Percentiles rank a stretch among this genome's conserved stretches.
Conservation (phyloP, 2,329 filamentous ascomycete species). For the Pseudogymnoascus sp. region DNA sequence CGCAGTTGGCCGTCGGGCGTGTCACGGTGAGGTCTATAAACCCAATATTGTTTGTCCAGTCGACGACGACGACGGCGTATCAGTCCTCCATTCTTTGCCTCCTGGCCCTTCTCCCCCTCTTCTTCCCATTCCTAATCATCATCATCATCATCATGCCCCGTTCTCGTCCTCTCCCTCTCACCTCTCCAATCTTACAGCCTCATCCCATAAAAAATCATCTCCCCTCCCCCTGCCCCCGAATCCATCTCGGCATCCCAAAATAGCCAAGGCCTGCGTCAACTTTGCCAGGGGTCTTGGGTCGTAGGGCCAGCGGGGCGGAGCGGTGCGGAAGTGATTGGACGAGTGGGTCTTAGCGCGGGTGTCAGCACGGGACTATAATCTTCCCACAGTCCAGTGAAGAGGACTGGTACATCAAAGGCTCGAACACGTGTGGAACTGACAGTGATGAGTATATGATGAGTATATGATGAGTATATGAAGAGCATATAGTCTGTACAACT, state of each 20-base stretch:
- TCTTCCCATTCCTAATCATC: not conserved
- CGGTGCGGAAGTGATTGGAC: not conserved
- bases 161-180: not conserved
- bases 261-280: conserved; percentile 3
- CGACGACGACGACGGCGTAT: not conserved
- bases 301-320: not conserved
- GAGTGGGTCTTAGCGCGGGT: not conserved
- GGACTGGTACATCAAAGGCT: no score
- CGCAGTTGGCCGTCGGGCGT: not conserved
- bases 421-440: not conserved
- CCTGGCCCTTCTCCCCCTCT: not conserved
- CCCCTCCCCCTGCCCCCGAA: not conserved
- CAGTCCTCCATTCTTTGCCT: not conserved
- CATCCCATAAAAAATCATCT: not conserved
- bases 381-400: not conserved
- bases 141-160: not conserved
- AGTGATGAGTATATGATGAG: not conserved
- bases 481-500: not conserved
- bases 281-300: not conserved
- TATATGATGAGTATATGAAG: not conserved
- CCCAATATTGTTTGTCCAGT: not conserved
- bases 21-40: conserved; percentile 4
- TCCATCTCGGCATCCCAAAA: not conserved
- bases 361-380: not conserved
- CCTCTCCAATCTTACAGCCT: not conserved